These are phyloP conservation scores for Fusarium bactridioides DNA, from an alignment of 2,329 filamentous ascomycete species.

Conservation along the genomic window DNA sequence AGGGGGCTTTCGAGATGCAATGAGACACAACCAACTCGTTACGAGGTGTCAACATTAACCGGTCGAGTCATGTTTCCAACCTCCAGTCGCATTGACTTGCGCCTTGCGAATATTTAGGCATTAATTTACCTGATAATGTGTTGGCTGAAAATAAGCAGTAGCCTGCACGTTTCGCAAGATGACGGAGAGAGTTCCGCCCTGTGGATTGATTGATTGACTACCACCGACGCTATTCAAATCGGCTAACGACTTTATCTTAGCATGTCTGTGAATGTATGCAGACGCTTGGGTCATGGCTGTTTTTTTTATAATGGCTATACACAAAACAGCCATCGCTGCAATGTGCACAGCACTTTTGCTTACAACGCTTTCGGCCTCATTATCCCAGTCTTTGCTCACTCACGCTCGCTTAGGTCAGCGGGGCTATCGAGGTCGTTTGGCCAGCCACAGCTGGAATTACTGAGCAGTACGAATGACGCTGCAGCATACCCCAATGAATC, in stretches of 20 bases:
- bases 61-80: background rate
- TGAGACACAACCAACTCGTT: background rate
- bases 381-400: background rate
- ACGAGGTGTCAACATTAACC: background rate
- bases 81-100: background rate
- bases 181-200: background rate
- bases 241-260: constrained; percentile 1
- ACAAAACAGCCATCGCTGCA: background rate
- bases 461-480: constrained; percentile 17
- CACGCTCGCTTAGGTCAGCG: background rate
- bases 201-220: constrained; percentile 5
- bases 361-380: background rate
- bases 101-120: background rate
- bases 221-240: background rate
- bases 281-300: background rate
- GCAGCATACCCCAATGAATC: constrained; percentile 1
- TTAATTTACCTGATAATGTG: background rate
- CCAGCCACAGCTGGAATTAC: constrained; percentile 5
- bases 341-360: background rate
- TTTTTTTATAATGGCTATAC: background rate
- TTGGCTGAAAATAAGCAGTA: background rate
- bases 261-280: background rate
- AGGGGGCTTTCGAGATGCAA: background rate
- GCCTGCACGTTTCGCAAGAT: background rate
- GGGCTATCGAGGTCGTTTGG: background rate